Base-by-base conservation (phyloP, 176 grass and related monocot genomes). In the Juncus effusus region DNA sequence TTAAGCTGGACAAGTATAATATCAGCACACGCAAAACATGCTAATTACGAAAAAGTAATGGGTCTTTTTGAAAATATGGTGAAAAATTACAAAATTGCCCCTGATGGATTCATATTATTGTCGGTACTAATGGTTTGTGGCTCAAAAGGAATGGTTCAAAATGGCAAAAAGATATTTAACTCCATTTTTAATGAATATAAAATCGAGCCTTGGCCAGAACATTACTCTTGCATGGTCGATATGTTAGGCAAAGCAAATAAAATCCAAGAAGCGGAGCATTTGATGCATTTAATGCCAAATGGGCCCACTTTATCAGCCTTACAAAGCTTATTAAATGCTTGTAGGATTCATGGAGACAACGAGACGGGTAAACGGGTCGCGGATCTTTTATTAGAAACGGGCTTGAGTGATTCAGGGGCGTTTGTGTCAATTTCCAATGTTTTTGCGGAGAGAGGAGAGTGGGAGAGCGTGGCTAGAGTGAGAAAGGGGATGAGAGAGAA, bases 381-480 rank as follows among this genome's bases (percentile, higher is more conserved):
- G 0, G 72, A 62, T 53, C 40, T 77, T 0, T 37, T 89, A 60
- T 79, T 85, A 6, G 57, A 82, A 72, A 58, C 37, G 1, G 93
- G 81, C 19, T 80, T 85, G 0, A 3, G 60, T 5, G 85, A 89
- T 41, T 86, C 88, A 2, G 88, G 94, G 16, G 61, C 88, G 13
- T 93, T 89, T 61, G 85, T 97, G 53, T 76, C 88, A 19, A 70
- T 97, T 69, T 93, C 88, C 1, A 97, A 97, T 67, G 79, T 97
- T 42, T 93, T 89, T 38, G 94, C 94, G 0, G 88, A 92, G 51
- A 80, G 73, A 51, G 85, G 85, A 11, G 72, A 84, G 54, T 92
- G 93, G 93, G 73, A 63, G 14, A 63, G 77, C 45, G 94, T 93
- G 42, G 85, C 83, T 2, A 86, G 54, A 67, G 80, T 84, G 35